Percentiles rank a stretch among this genome's conserved stretches.
Evolutionary conservation across 805 yeast species (phyloP).

Genomic region (Naumovozyma baii): DNA sequence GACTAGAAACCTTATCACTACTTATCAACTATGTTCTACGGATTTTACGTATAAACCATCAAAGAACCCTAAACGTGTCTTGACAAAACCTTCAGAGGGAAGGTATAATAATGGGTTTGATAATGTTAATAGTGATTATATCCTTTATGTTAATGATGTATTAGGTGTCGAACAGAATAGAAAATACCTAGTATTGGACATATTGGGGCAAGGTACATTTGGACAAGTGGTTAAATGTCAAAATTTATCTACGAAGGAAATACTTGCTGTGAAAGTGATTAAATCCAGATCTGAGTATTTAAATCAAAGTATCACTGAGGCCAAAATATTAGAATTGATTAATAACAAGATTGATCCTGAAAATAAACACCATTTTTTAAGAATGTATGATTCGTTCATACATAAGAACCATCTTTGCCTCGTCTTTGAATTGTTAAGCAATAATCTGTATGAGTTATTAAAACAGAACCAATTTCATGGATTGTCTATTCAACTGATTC

Average conservation of each 20-base stretch:
- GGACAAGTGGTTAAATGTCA: constrained; percentile 95
- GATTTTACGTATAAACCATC: constrained; percentile 71
- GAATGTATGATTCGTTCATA: constrained; percentile 77
- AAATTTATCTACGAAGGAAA: constrained; percentile 63
- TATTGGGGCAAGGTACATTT: constrained; percentile 93
- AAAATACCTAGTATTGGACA: constrained; percentile 79
- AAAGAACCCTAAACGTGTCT: constrained; percentile 81
- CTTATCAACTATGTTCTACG: constrained; percentile 80
- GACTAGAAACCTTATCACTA: constrained; percentile 65
- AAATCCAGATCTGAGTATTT: constrained; percentile 85
- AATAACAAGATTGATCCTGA: constrained; percentile 61
- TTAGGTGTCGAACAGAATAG: constrained; percentile 62
- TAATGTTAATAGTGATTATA: constrained; percentile 82
- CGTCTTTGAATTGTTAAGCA: constrained; percentile 81
- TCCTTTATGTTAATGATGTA: constrained; percentile 87
- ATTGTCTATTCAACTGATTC: constrained; percentile 65
- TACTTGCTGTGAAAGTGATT: constrained; percentile 90
- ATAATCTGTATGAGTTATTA: constrained; percentile 80
- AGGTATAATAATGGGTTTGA: constrained; percentile 73
- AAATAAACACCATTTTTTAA: constrained; percentile 65
- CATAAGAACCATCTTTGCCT: constrained; percentile 89
- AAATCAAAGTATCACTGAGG: constrained; percentile 88
- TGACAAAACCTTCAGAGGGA: constrained; percentile 88
- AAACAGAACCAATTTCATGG: constrained; percentile 94
- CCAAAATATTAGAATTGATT: constrained; percentile 70